A percentile compares a stretch with the other conserved stretches of the same genome.
Evolutionary conservation across 768 basidiomycete genomes (phyloP).

Genomic region (Filobasidium wieringae): DNA sequence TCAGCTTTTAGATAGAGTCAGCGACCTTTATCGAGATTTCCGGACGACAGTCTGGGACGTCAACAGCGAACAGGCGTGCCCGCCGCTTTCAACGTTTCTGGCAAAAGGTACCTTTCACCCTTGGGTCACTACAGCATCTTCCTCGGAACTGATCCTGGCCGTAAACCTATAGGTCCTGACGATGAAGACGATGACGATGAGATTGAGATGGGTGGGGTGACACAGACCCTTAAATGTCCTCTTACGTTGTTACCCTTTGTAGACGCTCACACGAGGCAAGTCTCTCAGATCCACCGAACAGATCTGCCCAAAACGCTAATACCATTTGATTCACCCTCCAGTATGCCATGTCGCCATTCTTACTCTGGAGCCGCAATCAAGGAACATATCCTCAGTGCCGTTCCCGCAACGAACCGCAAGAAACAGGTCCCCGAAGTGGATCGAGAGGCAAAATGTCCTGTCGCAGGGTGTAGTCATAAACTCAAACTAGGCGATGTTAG

Average conservation of each 20-base stretch:
- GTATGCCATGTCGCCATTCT: slow-evolving; percentile 63
- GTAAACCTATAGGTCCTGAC: slow-evolving; percentile 35
- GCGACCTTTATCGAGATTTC: slow-evolving; percentile 1
- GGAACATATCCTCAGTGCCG: slow-evolving; percentile 46
- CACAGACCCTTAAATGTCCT: slow-evolving; percentile 74
- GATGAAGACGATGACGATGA: slow-evolving; percentile 69
- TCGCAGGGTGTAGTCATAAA: slow-evolving; percentile 28
- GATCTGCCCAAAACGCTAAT: not conserved
- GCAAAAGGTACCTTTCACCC: slow-evolving; percentile 11
- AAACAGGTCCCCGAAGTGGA: not conserved
- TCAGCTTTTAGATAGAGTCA: slow-evolving; percentile 4
- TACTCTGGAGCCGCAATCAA: slow-evolving; percentile 63
- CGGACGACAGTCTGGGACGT: slow-evolving; percentile 17
- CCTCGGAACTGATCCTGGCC: not conserved
- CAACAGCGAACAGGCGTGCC: slow-evolving; percentile 22
- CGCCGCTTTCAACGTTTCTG: slow-evolving; percentile 26
- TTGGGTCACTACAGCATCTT: not conserved
- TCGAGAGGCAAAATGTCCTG: slow-evolving; percentile 29
- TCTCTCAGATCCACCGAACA: slow-evolving; percentile 10
- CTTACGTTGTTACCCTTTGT: slow-evolving; percentile 55
- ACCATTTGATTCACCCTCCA: slow-evolving; percentile 30
- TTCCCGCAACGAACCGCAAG: no score
- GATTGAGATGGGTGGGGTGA: slow-evolving; percentile 72
- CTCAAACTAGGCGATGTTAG: slow-evolving; percentile 23
- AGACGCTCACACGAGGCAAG: slow-evolving; percentile 74